phyloP scores from a whole-genome alignment of 257 asterid species.

The Linderniella brevidens region DNA sequence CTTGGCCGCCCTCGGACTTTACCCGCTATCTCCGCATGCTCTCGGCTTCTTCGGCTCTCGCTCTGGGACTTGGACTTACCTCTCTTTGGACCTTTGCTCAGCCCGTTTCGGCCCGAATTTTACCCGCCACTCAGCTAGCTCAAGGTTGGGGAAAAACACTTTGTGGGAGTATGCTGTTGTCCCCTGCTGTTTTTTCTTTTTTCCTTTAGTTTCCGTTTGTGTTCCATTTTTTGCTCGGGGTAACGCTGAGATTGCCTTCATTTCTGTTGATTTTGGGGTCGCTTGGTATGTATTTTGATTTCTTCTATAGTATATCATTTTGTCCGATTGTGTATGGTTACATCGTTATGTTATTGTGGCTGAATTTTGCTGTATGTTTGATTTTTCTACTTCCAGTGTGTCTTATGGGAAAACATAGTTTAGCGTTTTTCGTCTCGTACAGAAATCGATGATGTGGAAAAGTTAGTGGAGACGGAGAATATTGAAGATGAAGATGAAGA shows the following conservation, averaged over 20 bases:
- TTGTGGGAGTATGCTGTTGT: slow-evolving; percentile 8
- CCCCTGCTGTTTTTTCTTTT: not conserved
- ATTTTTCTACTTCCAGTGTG: not conserved
- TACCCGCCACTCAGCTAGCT: slow-evolving; percentile 15
- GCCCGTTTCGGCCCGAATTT: slow-evolving; percentile 22
- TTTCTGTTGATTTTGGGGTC: no score
- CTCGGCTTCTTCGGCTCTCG: slow-evolving; percentile 22
- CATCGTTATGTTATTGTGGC: no score
- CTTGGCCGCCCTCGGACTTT: no score
- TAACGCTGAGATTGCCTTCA: no score
- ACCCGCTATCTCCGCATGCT: slow-evolving; percentile 21
- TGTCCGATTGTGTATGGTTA: no score
- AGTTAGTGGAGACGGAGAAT: slow-evolving; percentile 19
- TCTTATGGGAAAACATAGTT: not conserved
- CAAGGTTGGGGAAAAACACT: slow-evolving; percentile 20
- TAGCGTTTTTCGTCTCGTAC: slow-evolving; percentile 6
- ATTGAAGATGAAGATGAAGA: slow-evolving; percentile 38
- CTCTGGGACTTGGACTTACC: slow-evolving; percentile 25
- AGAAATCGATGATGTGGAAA: slow-evolving; percentile 17
- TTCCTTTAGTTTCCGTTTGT: not conserved
- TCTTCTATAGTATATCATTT: no score
- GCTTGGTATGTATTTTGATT: no score
- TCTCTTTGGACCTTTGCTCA: slow-evolving; percentile 24
- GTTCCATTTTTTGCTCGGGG: not conserved
- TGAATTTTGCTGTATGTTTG: not conserved